Evolutionary conservation across 495 filamentous ascomycete genomes (phyloP).

Genomic region (Rusavskia elegans): DNA sequence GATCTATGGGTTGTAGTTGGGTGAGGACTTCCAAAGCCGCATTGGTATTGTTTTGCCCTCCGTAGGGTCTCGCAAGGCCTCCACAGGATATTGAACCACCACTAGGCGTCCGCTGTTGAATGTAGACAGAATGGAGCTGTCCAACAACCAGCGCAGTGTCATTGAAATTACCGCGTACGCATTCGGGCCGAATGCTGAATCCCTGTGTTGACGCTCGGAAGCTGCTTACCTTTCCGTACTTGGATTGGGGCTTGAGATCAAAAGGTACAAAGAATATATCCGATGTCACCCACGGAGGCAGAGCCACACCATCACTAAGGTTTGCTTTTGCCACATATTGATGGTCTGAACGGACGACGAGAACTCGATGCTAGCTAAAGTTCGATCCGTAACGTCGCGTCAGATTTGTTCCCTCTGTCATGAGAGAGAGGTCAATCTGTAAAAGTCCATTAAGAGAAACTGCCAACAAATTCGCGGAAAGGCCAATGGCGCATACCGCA

Average conservation of each 20-base stretch:
- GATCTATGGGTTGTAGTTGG: neutral
- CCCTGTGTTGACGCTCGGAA: constrained; percentile 11
- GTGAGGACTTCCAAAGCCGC: constrained; percentile 3
- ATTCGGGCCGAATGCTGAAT: constrained; percentile 6
- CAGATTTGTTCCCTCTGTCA: constrained; percentile 1
- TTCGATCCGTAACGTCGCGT: neutral
- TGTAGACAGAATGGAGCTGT: neutral
- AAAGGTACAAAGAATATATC: constrained; percentile 22
- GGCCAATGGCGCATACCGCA: constrained; percentile 18
- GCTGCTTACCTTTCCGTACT: neutral
- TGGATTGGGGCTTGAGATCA: neutral
- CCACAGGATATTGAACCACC: neutral
- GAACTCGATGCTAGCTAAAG: neutral
- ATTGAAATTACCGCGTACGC: constrained; percentile 3
- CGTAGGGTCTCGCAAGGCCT: neutral
- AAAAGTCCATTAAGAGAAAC: constrained; percentile 23
- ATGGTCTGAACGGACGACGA: constrained; percentile 3
- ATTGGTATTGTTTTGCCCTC: neutral
- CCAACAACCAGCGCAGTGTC: neutral
- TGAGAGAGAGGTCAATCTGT: neutral
- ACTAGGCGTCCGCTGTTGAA: neutral
- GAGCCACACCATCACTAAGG: constrained; percentile 10
- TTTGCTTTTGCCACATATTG: constrained; percentile 20
- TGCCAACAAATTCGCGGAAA: constrained; percentile 25
- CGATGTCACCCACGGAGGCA: constrained; percentile 22